Evolutionary conservation across 1,284 basidiomycete species (phyloP).

Genomic region (Ganoderma leucocontextum): DNA sequence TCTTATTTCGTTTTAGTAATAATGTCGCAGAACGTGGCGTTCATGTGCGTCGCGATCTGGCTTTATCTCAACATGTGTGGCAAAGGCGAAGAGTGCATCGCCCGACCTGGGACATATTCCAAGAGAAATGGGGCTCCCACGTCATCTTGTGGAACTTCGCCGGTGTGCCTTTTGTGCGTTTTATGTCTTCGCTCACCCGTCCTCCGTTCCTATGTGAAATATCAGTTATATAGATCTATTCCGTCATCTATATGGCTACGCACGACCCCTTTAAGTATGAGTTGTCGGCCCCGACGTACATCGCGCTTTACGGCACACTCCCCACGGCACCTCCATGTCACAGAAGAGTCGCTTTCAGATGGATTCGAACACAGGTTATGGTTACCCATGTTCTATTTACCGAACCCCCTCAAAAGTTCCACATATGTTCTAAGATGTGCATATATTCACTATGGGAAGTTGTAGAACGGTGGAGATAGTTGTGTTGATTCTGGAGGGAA

Average conservation of each 20-base stretch:
- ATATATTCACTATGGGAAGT: too few species aligned
- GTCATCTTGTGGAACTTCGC: conserved; percentile 99
- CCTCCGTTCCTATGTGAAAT: not conserved
- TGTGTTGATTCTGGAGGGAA: too few species aligned
- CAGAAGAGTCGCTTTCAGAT: conserved; percentile 99
- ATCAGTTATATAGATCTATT: conserved; percentile 94
- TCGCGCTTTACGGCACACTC: conserved; percentile 78
- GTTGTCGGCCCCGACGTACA: conserved; percentile 83
- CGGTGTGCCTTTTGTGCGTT: conserved; percentile 84
- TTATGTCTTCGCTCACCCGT: not conserved
- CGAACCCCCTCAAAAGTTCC: too few species aligned
- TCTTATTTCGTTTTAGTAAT: not conserved
- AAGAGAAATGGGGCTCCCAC: conserved; percentile 96
- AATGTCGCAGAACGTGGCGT: conserved; percentile 86
- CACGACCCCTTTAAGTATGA: conserved; percentile 89
- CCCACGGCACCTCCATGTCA: conserved; percentile 92
- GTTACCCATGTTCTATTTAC: too few species aligned
- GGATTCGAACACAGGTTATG: too few species aligned
- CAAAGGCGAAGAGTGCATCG: conserved; percentile 97
- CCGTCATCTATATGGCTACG: conserved; percentile 97
- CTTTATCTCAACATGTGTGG: conserved; percentile 97
- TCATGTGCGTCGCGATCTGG: conserved; percentile 96
- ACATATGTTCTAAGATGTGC: too few species aligned
- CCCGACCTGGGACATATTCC: conserved; percentile 99
- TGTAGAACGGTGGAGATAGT: too few species aligned